Base-by-base conservation (phyloP, 192 early-diverging fungal species). In the Linnemannia exigua region DNA sequence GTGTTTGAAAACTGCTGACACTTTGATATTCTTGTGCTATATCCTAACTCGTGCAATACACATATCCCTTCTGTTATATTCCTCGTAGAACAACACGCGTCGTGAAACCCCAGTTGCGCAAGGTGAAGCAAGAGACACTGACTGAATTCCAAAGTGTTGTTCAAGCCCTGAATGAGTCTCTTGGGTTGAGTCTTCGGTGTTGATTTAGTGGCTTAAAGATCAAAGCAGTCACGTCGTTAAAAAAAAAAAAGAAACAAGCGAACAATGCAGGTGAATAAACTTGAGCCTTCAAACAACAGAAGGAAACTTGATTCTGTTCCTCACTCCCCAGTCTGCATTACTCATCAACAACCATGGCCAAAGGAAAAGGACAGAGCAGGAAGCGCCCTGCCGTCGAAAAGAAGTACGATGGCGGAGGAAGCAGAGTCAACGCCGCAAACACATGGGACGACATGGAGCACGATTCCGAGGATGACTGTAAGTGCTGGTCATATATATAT, bases 381-480 rank as follows among this genome's bases (percentile, higher is more conserved):
- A 79, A 79, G 52, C 77, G 82, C 12, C 82, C 77, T n/a, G 58
- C 82, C 17, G 71, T 66, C 48, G 80, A 87, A 38, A 87, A 87
- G 67, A 82, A 87, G 58, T 81, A 72, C 36, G 80, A 87, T 67
- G 80, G 86, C 16, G 86, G 80, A 33, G 80, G 79, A 51, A 87
- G 86, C 50, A 89, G 92, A 35, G 85, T 96, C 47, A 88, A 93
- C 25, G 94, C 94, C 12, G 93, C 93, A 66, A 89, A 88, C 70
- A 93, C 94, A 3, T 94, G 92, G 93, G 90, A 93, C 73, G 95
- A 95, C 72, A 90, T 94, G 72, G 94, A 94, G 66, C 91, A 94
- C 66, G 95, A 95, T 79, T 92, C 92, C 25, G 95, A 94, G 82
- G 95, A 95, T 77, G 92, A 95, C 58, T 95, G 93, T 93, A 91